Evolutionary conservation across 1,139 yeast genomes (phyloP).

Genomic region (Kodamaea suecica): DNA sequence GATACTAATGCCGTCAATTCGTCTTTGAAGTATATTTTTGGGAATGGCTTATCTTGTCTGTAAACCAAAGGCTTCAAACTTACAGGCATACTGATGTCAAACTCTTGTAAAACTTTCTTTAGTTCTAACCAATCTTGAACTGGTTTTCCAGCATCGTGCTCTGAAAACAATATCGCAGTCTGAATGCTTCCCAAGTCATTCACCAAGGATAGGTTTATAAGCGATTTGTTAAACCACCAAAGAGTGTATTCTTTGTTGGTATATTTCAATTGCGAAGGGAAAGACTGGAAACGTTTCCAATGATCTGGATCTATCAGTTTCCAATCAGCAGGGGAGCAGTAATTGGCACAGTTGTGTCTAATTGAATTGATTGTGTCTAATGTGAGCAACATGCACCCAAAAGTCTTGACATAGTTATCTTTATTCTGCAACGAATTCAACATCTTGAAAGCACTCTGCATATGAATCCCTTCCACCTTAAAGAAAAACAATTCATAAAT

Average conservation of each 20-base stretch:
- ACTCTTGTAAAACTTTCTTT: constrained; percentile 26
- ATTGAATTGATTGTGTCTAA: constrained; percentile 37
- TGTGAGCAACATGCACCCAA: constrained; percentile 37
- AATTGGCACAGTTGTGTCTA: constrained; percentile 28
- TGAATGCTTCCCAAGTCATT: constrained; percentile 30
- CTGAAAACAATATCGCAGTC: constrained; percentile 25
- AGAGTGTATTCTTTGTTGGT: constrained; percentile 14
- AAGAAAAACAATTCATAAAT: constrained; percentile 39
- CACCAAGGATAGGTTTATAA: constrained; percentile 27
- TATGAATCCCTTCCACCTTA: constrained; percentile 9
- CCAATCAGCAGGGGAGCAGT: constrained; percentile 7
- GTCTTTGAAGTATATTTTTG: constrained; percentile 33
- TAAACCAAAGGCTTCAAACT: constrained; percentile 32
- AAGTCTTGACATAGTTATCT: constrained; percentile 7
- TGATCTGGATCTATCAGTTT: constrained; percentile 27
- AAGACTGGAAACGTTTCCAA: constrained; percentile 16
- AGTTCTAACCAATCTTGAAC: constrained; percentile 30
- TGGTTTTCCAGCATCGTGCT: constrained; percentile 21
- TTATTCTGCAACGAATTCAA: constrained; percentile 1
- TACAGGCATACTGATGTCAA: constrained; percentile 28
- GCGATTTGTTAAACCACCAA: constrained; percentile 41
- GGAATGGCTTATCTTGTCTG: constrained; percentile 24
- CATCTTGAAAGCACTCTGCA: constrained; percentile 7
- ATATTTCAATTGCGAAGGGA: constrained; percentile 3
- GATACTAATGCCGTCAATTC: constrained; percentile 34